phyloP scores from a whole-genome alignment of 306 rosid genomes.

The Mucuna pruriens region DNA sequence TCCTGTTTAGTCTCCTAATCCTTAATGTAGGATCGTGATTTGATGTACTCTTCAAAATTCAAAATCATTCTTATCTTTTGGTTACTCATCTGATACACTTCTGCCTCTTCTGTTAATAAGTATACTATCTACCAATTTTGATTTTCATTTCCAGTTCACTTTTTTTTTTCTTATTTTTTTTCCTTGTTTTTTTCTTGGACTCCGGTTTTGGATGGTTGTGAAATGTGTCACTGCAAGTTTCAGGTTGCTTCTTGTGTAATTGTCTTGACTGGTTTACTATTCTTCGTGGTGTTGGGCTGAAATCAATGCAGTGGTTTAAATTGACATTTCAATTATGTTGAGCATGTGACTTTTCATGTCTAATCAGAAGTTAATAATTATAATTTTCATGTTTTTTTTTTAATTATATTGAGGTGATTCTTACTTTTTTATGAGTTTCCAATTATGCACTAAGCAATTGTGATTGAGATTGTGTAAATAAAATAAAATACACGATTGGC shows the following conservation, averaged over 20 bases:
- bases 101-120: constrained; percentile 30
- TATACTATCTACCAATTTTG: neutral
- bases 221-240: constrained; percentile 5
- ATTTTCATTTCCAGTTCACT: neutral
- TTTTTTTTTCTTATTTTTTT: neutral
- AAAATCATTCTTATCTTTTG: constrained; percentile 32
- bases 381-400: too few relatives aligned
- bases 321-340: neutral
- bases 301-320: constrained; percentile 11
- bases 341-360: too few relatives aligned
- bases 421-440: too few relatives aligned
- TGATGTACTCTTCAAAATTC: constrained; percentile 28
- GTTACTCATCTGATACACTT: constrained; percentile 8
- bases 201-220: neutral
- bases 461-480: neutral
- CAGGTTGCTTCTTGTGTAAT: constrained; percentile 23
- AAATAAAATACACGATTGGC: neutral
- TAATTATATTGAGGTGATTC: too few relatives aligned
- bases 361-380: too few relatives aligned
- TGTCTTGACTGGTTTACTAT: neutral
- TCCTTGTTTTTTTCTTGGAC: constrained; percentile 24
- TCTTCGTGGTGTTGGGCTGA: constrained; percentile 32
- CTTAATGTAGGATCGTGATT: constrained; percentile 38
- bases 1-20: constrained; percentile 52
- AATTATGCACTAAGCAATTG: neutral